Percentiles rank a stretch among this genome's conserved stretches.
phyloP scores from a whole-genome alignment of 169 alveolate genomes.

The Plasmodium fragile region DNA sequence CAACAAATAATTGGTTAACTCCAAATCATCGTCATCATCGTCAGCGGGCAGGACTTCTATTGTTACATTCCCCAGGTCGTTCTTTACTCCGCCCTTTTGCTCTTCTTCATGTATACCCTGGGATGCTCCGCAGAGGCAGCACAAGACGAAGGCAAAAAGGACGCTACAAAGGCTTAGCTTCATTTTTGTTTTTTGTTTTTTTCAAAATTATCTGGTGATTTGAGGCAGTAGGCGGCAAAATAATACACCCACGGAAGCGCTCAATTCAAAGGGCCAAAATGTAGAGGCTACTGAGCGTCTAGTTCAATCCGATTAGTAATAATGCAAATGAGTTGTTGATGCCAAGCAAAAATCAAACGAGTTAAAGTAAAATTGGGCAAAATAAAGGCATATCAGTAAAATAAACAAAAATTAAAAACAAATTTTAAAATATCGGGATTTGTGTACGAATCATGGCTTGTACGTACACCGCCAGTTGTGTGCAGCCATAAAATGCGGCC shows the following conservation, averaged over 20 bases:
- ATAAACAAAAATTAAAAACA: constrained; percentile 3
- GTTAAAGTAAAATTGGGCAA: neutral
- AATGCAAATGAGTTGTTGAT: neutral
- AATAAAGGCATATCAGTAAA: neutral
- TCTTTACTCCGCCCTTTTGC: neutral
- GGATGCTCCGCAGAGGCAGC: neutral
- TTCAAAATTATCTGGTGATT: neutral
- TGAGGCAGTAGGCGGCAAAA: neutral
- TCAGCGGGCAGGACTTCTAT: constrained; percentile 68
- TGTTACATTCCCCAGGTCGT: constrained; percentile 15
- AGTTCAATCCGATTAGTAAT: neutral
- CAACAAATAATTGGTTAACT: constrained; percentile 24
- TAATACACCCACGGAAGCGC: neutral
- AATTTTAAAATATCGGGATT: neutral
- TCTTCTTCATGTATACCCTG: neutral
- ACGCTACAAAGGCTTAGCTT: constrained; percentile 11
- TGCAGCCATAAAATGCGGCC: neutral
- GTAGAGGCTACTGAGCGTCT: neutral
- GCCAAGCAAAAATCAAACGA: neutral
- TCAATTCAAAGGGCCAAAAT: neutral
- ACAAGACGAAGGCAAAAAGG: neutral
- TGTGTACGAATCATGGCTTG: neutral
- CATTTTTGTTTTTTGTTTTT: constrained; percentile 34
- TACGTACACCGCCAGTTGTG: constrained; percentile 11
- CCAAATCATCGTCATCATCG: constrained; percentile 15